Evolutionary conservation across 306 rosid species (phyloP).

Genomic region (Elaeagnus macrophylla): DNA sequence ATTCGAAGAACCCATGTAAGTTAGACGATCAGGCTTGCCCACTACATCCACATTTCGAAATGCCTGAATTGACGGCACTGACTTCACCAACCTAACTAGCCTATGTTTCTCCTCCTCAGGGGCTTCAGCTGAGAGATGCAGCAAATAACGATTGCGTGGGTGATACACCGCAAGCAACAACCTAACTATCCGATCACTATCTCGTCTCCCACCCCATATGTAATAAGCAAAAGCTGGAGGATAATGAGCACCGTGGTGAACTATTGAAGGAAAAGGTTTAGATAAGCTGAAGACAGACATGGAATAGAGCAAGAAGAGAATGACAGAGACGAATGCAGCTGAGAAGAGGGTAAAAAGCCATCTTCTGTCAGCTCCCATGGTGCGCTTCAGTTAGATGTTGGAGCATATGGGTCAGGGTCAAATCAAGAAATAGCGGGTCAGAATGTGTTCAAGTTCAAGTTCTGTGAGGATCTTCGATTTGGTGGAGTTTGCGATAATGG

Average conservation of each 20-base stretch:
- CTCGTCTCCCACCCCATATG: slow-evolving; percentile 50
- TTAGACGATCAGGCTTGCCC: slow-evolving; percentile 48
- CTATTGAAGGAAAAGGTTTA: slow-evolving; percentile 50
- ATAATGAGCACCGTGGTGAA: slow-evolving; percentile 54
- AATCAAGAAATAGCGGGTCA: slow-evolving; percentile 20
- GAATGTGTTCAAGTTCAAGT: slow-evolving; percentile 19
- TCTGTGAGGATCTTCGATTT: slow-evolving; percentile 42
- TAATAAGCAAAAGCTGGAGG: slow-evolving; percentile 64
- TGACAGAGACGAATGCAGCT: slow-evolving; percentile 50
- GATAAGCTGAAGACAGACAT: slow-evolving; percentile 60
- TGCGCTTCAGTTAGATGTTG: slow-evolving; percentile 5
- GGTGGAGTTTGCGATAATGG: slow-evolving; percentile 8
- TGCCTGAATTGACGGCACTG: slow-evolving; percentile 32
- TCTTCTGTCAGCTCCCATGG: slow-evolving; percentile 87
- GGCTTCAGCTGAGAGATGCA: slow-evolving; percentile 51
- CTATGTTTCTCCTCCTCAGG: slow-evolving; percentile 42
- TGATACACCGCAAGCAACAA: slow-evolving; percentile 62
- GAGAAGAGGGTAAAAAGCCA: slow-evolving; percentile 75
- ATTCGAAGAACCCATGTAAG: slow-evolving; percentile 56
- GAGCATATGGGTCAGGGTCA: slow-evolving; percentile 34
- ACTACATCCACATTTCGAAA: slow-evolving; percentile 57
- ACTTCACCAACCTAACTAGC: slow-evolving; percentile 33
- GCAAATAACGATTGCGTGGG: slow-evolving; percentile 63
- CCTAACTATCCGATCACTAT: slow-evolving; percentile 36
- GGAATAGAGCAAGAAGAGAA: slow-evolving; percentile 53